Base-by-base conservation (phyloP, 164 flowering plant species). In the Stephania cephalantha region DNA sequence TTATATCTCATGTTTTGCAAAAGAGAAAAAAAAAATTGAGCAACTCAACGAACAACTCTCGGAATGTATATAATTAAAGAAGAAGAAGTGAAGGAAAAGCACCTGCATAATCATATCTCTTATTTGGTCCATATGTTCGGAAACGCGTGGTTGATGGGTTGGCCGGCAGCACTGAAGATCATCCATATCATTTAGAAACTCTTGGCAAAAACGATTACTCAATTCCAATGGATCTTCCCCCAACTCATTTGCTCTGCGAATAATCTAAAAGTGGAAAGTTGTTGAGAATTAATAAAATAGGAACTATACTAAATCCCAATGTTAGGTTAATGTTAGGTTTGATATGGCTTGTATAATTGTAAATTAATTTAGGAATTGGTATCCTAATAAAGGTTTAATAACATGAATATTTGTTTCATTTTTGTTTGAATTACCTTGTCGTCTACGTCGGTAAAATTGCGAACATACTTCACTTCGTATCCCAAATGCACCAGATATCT, bases 401-500 rank as follows among this genome's bases (percentile, higher is more conserved):
- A 25, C 25, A 25, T 25, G 25, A 25, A 25, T 25, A 25, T 25
- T 25, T 25, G 25, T 25, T 25, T 25, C 25, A 25, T 25, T 25
- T 25, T 25, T 25, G 25, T 25, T 25, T 25, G 25, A 25, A 25
- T 81, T 69, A 95, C 97, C 95, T 95, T 95, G 87, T 95, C 98
- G 84, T 95, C 98, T 69, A 95, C 93, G 79, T 95, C 97, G 10
- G 97, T 95, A 82, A 95, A 95, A 82, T 95, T 95, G 73, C 97
- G 87, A 4, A 95, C 93, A 78, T 91, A 95, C 8, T 78, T 87
- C 63, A 93, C 98, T 69, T 95, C 93, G 79, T 90, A 91, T 4
- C 90, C 95, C 87, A 95, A 81, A 74, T 91, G 83, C 55, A 75
- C 79, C 44, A 95, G 79, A 81, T 92, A 91, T 81, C 97, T 95